Evolutionary conservation across 2,329 filamentous ascomycete species (phyloP).

Genomic region (Beauveria caledonica): DNA sequence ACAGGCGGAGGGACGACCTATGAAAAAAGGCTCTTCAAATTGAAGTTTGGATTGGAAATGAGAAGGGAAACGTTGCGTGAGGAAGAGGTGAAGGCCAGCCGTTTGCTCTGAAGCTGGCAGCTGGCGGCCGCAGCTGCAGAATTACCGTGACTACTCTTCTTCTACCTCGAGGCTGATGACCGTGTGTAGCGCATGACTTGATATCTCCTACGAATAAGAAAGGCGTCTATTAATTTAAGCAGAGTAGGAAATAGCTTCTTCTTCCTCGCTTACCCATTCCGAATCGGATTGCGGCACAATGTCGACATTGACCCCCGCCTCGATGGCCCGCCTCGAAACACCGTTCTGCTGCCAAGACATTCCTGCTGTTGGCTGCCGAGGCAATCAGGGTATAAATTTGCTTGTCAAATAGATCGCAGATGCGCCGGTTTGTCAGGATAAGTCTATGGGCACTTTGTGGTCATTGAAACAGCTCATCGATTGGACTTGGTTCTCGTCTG

Average conservation of each 20-base stretch:
- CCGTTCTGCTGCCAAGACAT: neutral
- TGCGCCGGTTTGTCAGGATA: neutral
- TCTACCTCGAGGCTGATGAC: neutral
- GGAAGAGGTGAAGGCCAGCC: no score
- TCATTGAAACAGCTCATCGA: neutral
- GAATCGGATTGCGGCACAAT: no score
- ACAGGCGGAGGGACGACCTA: no score
- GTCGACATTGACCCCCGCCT: no score
- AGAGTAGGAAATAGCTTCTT: no score
- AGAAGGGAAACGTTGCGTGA: neutral
- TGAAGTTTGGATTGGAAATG: neutral
- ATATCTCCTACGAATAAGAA: no score
- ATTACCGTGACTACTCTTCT: neutral
- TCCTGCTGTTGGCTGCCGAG: neutral
- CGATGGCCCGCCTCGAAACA: no score
- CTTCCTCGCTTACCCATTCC: no score
- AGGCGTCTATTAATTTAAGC: no score
- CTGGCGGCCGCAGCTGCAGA: neutral
- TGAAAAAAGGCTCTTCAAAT: neutral
- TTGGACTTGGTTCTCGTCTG: neutral
- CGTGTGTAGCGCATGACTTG: no score
- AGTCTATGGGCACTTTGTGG: neutral
- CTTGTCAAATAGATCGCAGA: neutral
- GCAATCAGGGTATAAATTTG: neutral
- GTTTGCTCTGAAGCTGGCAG: neutral